phyloP scores from a whole-genome alignment of 768 basidiomycete species.

The Boletus pseudopeckii region DNA sequence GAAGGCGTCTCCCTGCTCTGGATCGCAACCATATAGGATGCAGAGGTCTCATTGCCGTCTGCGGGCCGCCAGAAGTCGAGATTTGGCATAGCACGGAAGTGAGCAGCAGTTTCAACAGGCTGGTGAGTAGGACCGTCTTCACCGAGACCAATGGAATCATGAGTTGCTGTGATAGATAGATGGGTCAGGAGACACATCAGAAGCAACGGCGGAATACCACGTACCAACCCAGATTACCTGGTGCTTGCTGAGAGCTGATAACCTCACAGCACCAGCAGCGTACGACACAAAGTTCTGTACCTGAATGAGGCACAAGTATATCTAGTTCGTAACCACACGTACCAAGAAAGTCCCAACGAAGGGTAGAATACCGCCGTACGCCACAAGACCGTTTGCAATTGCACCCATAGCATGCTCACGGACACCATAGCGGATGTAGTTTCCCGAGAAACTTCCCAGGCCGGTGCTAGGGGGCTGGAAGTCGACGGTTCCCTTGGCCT shows the following conservation, averaged over 20 bases:
- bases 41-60: slow-evolving; percentile 97
- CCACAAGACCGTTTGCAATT: slow-evolving; percentile 85
- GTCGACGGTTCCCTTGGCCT: slow-evolving; percentile 79
- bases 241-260: slow-evolving; percentile 85
- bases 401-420: slow-evolving; percentile 98
- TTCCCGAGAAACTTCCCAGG: slow-evolving; percentile 80
- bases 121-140: slow-evolving; percentile 98
- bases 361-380: slow-evolving; percentile 90
- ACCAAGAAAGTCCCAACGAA: slow-evolving; percentile 92
- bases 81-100: slow-evolving; percentile 88
- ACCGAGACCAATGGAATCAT: slow-evolving; percentile 90
- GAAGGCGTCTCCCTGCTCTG: slow-evolving; percentile 76
- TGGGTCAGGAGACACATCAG: background rate
- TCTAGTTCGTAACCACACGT: slow-evolving; percentile 19
- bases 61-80: slow-evolving; percentile 90
- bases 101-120: slow-evolving; percentile 84
- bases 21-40: slow-evolving; percentile 80
- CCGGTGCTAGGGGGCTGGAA: slow-evolving; percentile 89
- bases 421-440: slow-evolving; percentile 94
- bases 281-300: slow-evolving; percentile 88
- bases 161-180: slow-evolving; percentile 57
- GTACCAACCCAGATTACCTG: slow-evolving; percentile 91
- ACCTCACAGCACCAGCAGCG: slow-evolving; percentile 86
- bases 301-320: slow-evolving; percentile 6
- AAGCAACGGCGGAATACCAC: slow-evolving; percentile 25